phyloP scores from a whole-genome alignment of 1,284 basidiomycete species.

The Ceraceosorus guamensis region DNA sequence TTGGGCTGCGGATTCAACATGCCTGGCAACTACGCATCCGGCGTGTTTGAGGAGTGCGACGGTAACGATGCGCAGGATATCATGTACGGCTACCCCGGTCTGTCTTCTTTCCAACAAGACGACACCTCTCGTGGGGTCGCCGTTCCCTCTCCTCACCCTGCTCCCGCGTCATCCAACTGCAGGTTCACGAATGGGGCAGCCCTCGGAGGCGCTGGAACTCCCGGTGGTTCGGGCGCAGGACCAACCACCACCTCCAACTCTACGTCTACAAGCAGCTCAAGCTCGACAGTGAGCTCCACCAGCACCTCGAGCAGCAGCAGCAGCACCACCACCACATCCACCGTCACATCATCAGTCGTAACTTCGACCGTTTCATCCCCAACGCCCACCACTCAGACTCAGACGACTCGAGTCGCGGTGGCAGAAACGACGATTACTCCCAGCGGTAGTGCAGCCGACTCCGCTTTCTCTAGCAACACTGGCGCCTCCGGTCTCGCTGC shows the following conservation, averaged over 20 bases:
- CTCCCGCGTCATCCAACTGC: slow-evolving; percentile 5
- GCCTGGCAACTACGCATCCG: slow-evolving; percentile 19
- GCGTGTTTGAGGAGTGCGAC: slow-evolving; percentile 26
- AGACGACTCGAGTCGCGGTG: no score
- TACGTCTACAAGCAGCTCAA: neutral
- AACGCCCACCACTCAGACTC: no score
- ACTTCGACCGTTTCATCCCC: no score
- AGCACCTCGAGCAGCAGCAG: neutral
- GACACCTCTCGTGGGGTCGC: slow-evolving; percentile 5
- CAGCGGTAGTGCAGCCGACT: no score
- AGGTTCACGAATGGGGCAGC: neutral
- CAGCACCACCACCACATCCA: neutral
- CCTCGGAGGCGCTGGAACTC: neutral
- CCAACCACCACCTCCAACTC: neutral
- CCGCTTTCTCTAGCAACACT: no score
- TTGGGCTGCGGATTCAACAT: slow-evolving; percentile 24
- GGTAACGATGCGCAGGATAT: slow-evolving; percentile 12
- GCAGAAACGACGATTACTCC: no score
- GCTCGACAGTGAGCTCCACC: neutral
- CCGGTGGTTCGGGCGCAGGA: neutral
- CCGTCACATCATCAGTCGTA: neutral
- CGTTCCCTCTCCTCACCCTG: slow-evolving; percentile 6
- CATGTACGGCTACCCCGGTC: slow-evolving; percentile 11
- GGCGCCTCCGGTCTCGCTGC: no score
- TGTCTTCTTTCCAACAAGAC: slow-evolving; percentile 2